Evolutionary conservation across 352 stramenopile genomes (phyloP), one percentile per base, ranked within the genome.

Genomic region (Pythium insidiosum): DNA sequence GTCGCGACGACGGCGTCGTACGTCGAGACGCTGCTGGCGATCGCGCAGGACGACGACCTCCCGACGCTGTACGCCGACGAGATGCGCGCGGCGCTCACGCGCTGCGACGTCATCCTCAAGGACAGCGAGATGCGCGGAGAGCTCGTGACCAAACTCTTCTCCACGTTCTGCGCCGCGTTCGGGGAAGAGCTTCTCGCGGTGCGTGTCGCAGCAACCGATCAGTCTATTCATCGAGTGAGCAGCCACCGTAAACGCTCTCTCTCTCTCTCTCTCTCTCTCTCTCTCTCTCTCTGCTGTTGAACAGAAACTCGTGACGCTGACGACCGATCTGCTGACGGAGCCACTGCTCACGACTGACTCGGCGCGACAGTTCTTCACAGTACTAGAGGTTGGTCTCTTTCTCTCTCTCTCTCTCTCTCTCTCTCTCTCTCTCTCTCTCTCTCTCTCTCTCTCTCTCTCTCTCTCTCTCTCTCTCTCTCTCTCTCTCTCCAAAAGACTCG

Each of bases 131-230:
- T 88, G 44, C 66, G 66, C 5, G 66, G 63, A 1, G 79, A 91
- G 36, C 45, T 91, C 10, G 46, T 84, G 21, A 86, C 75, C 10
- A 86, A 84, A 36, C 22, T 84, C 3, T 88, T 84, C 43, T 70
- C 65, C 10, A 73, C 59, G 1, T 88, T 85, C 38, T 52, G 66
- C 20, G 55, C 58, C 3, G 65, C 66, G 11, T 88, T 72, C 50
- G 73, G 69, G 16, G 79, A 87, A 26, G 68, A 85, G 18, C 87
- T 80, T 28, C 49, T 89, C 16, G 53, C 43, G 5, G 79, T 91
- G 70, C 25, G 55, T 36, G 18, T 35, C 11, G 21, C 33, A 13
- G 19, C n/a, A 20, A 37, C 31, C 33, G 7, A 7, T 35, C 15
- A 15, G n/a, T 33, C 5, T 30, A 16, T 6, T 33, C 30, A 16